Evolutionary conservation across 257 asterid genomes (phyloP), one percentile per base, ranked within the genome.

Genomic region (Rubia yunnanensis): DNA sequence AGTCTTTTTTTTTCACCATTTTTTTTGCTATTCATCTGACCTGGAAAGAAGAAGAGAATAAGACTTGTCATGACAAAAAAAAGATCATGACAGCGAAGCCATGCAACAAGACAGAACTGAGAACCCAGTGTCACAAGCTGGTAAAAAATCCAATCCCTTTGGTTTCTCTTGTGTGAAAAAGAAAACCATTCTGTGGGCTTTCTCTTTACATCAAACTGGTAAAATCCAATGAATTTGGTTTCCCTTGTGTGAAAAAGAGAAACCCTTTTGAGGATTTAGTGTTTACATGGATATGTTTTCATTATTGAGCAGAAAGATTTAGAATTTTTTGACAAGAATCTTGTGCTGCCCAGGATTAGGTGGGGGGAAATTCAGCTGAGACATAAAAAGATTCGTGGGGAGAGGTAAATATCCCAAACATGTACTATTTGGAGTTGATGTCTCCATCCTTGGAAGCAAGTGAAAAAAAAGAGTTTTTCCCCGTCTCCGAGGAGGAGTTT

Each of bases 11-110:
- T 72, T 73, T 34, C 28, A 75, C 65, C 50, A 9, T 56, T 65
- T 60, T 52, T 31, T 66, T 78, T 8, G 5, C 52, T 58, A 24
- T 74, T 69, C 73, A 72, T 74, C 69, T 71, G 80, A 70, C 72
- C 80, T 75, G 77, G 74, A 80, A 77, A 80, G 75, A 71, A 67
- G 20, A 30, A 17, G 34, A 49, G 55, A 62, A 76, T 70, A 70
- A 70, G 73, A 58, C 76, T 23, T 17, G 56, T 67, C 65, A 17
- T 71, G 73, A 49, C 57, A 23, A 68, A 55, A 58, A 76, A 80
- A 77, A 44, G 52, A 44, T 70, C 73, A 73, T 71, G 85, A 77
- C 87, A 82, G 80, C 72, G 55, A 77, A 80, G 72, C 66, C 75
- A 60, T 60, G 64, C 17, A 80, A 75, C 74, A 78, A 73, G 69